These are phyloP conservation scores for Linaria vulgaris DNA, from an alignment of 257 asterid genomes.

Conservation along the genomic window DNA sequence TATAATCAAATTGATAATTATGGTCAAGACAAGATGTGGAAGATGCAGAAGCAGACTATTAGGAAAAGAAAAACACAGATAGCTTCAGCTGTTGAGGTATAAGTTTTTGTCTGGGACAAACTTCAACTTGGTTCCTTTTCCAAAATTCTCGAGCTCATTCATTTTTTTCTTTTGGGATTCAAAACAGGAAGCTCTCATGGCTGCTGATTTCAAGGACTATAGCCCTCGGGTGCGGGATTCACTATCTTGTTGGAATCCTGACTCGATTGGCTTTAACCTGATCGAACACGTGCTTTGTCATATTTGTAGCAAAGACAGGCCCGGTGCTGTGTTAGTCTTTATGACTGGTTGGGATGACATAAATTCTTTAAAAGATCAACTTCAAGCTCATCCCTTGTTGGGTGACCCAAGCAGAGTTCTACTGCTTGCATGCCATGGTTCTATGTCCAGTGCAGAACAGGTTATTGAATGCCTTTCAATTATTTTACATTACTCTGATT, in stretches of 20 bases:
- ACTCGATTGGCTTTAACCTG: conserved; percentile 94
- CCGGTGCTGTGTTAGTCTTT: conserved; percentile 90
- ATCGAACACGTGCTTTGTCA: conserved; percentile 83
- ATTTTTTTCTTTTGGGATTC: conserved; percentile 26
- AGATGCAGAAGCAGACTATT: conserved; percentile 82
- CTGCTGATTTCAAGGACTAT: conserved; percentile 65
- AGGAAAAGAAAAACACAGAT: conserved; percentile 84
- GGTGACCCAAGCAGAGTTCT: conserved; percentile 89
- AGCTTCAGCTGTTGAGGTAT: conserved; percentile 93
- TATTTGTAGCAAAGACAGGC: conserved; percentile 78
- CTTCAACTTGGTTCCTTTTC: conserved; percentile 8
- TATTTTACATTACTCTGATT: background rate
- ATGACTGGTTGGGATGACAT: conserved; percentile 99
- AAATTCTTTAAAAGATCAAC: conserved; percentile 87
- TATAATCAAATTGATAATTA: conserved; percentile 90
- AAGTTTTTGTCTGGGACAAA: conserved; percentile 10
- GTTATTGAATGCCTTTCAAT: conserved; percentile 35
- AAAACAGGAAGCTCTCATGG: conserved; percentile 71
- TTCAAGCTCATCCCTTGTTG: conserved; percentile 77
- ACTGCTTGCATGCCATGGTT: conserved; percentile 97
- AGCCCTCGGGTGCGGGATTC: conserved; percentile 59
- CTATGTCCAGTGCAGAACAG: conserved; percentile 98
- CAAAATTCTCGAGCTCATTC: conserved; percentile 4
- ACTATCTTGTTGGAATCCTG: conserved; percentile 91
- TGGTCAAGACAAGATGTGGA: conserved; percentile 94